Base-by-base conservation (phyloP, 2,329 filamentous ascomycete species). In the Teratosphaeria nubilosa region DNA sequence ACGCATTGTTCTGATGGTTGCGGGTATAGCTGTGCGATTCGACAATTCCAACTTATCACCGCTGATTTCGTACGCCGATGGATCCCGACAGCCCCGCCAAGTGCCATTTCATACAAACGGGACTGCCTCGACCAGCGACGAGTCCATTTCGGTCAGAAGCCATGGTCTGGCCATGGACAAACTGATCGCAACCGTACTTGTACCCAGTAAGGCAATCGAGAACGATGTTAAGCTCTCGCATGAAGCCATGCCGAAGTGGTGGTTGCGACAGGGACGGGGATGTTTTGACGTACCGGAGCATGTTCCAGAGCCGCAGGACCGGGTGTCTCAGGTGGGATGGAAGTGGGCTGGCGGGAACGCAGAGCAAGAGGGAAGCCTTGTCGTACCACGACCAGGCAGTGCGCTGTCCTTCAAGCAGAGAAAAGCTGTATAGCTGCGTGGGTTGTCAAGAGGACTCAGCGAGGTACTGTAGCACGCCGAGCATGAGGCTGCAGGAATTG, bases 281-380 rank as follows among this genome's bases (percentile, higher is more conserved):
- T 41, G 53, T n/a, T 27, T 34, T 14, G 14, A 55, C 53, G 30
- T 55, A 55, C 53, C 53, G 22, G 30, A 41, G 53, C 53, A 55
- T 55, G 53, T 55, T 55, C 53, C 34, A 53, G 34, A 41, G 30
- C 53, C 53, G 53, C 53, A 55, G 13, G 22, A 55, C 22, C 31
- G 34, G 50, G 25, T 9, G 31, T 30, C 31, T 53, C 51, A 31
- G 51, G 25, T 24, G n/a, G 25, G 25, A 5, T 20, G 25, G 22
- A 20, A 31, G 16, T 20, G 20, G 16, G 41, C 10, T 48, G n/a
- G 41, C 5, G 27, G 20, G 50, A 30, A 9, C 16, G 51, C 51
- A 30, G 51, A 53, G 25, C 25, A 16, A 20, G 22, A 20, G 25
- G 22, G 51, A 27, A 25, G n/a, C 51, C 6, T 52, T 52, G 10